Conservation (phyloP, 2,329 filamentous ascomycete genomes). For the Tolypocladium tropicale region DNA sequence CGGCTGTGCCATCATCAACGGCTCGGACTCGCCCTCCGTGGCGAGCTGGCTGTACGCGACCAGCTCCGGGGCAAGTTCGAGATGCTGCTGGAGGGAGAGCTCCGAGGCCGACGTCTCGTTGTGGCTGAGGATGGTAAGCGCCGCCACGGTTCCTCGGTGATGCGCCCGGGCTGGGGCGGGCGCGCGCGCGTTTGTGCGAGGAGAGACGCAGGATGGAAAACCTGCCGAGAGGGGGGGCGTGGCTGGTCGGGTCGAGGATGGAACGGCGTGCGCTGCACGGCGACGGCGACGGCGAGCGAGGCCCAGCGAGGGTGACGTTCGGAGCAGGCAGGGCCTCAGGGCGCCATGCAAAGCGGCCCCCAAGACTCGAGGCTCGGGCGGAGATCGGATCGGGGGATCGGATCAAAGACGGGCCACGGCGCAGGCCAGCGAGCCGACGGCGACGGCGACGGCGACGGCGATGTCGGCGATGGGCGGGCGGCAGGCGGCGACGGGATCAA, state of each 20-base stretch:
- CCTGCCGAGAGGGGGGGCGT: neutral
- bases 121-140: constrained; percentile 44
- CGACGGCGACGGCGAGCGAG: neutral
- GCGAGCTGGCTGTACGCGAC: constrained; percentile 38
- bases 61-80: constrained; percentile 44
- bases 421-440: neutral
- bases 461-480: neutral
- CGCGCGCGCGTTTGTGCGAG: constrained; percentile 5
- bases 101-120: constrained; percentile 37
- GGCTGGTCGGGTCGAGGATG: neutral
- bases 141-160: constrained; percentile 38
- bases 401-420: constrained; percentile 3
- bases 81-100: constrained; percentile 50
- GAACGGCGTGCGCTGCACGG: neutral
- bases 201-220: neutral
- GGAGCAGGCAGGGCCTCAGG: constrained; percentile 14
- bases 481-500: neutral
- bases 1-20: constrained; percentile 61
- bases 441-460: neutral
- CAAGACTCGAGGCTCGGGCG: constrained; percentile 2
- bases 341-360: constrained; percentile 20
- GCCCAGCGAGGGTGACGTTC: constrained; percentile 1
- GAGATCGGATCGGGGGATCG: constrained; percentile 5
- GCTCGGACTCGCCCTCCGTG: constrained; percentile 45
- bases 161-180: constrained; percentile 13